These are phyloP conservation scores for Alliaria petiolata DNA, from an alignment of 345 rosid species.

Conservation along the genomic window DNA sequence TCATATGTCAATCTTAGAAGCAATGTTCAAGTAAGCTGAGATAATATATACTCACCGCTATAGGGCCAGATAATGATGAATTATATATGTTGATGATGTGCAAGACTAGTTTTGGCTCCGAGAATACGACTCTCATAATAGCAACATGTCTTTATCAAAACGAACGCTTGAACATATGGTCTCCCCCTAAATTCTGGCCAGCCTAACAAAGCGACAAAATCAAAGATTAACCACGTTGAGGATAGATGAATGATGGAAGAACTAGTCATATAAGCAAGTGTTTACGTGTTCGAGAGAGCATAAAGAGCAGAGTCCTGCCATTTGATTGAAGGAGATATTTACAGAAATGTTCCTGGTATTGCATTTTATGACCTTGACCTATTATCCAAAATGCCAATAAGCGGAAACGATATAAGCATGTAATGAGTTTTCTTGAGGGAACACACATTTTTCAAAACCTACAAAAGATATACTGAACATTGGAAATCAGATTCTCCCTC, in stretches of 20 bases:
- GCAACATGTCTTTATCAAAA: constrained; percentile 88
- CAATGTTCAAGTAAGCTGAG: background rate
- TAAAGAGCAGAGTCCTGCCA: constrained; percentile 63
- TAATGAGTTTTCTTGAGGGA: background rate
- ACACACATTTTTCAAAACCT: background rate
- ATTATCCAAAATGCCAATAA: constrained; percentile 24
- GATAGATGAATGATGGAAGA: background rate
- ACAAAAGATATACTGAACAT: constrained; percentile 48
- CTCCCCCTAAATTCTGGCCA: constrained; percentile 53
- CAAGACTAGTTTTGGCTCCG: constrained; percentile 78
- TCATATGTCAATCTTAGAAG: background rate
- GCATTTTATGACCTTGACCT: constrained; percentile 82
- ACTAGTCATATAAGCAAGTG: background rate
- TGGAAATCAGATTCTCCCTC: constrained; percentile 38
- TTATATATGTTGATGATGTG: constrained; percentile 64
- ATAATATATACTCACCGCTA: constrained; percentile 46
- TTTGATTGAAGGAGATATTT: constrained; percentile 81
- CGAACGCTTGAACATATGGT: constrained; percentile 73
- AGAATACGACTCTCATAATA: constrained; percentile 85
- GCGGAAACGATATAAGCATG: background rate
- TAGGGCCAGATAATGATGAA: constrained; percentile 60
- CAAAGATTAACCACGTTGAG: no score
- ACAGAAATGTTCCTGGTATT: constrained; percentile 47
- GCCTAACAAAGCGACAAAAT: constrained; percentile 41
- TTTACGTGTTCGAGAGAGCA: constrained; percentile 76